Evolutionary conservation across 768 basidiomycete species (phyloP), one percentile per base, ranked within the genome.

Genomic region (Lactifluus echinatus): DNA sequence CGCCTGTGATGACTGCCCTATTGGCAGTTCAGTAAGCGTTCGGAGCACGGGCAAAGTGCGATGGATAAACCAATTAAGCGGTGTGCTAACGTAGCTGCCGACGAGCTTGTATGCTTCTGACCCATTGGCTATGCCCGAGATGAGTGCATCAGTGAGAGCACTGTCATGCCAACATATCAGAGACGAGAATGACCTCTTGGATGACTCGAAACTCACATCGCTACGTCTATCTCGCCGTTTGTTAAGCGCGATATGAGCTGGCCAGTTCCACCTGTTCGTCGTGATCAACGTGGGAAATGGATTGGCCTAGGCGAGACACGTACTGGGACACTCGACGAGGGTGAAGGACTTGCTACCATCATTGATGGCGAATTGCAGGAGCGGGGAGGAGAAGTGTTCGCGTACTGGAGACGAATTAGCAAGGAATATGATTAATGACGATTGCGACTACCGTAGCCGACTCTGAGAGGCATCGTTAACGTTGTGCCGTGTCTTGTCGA

Each of bases 1-100:
- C 83, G 17, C 93, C 93, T 11, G 92, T 87, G 61, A 91, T 86
- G n/a, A 97, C 89, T 1, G 92, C 95, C 94, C 94, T 89, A 56
- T 40, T 10, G 21, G 21, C 42, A 7, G 21, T 47, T 59, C 36
- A 53, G 56, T 10, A 21, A 24, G 39, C 48, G 10, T 31, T 21
- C 10, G 51, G 21, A 10, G 15, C 14, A 33, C 17, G 31, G 11
- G 19, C 29, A 29, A 26, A 24, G 39, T 64, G 74, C 31, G 4
- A 10, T 10, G 31, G 31, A 10, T 10, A 5, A 49, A 60, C 93
- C 92, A 97, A 73, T 90, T 86, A 42, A 97, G 73, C 2, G 93
- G 89, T 4, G 90, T 89, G 1, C 80, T 81, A 46, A 97, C 93
- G 68, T 91, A 97, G 66, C 89, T 89, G 7, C 95, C 93, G 3